Base-by-base conservation (phyloP, 2,329 filamentous ascomycete genomes). In the Hymenotorrendiella dingleyae region DNA sequence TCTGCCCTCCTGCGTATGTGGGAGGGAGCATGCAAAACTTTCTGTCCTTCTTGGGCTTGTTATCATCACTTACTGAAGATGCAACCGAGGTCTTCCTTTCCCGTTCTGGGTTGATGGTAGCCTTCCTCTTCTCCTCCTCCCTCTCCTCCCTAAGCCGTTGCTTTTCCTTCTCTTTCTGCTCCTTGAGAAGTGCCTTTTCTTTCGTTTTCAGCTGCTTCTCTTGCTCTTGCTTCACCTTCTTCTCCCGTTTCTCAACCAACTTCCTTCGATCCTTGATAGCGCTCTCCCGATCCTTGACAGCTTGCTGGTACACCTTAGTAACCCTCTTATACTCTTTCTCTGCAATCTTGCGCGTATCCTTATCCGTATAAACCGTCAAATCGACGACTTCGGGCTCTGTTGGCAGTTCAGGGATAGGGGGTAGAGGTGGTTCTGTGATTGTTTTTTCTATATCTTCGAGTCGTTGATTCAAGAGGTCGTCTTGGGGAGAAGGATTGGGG, bases 11-110 rank as follows among this genome's bases (percentile, higher is more conserved):
- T n/a, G n/a, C 61, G 33, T 62, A 66, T 43, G 69, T 70, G 16
- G 69, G 64, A 0, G 84, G 87, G 3, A 91, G 65, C 54, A 81
- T 79, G 65, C 88, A 93, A 62, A 96, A 95, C 57, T 86, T 91
- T 52, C 65, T 68, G 23, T 60, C 56, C 36, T 56, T 55, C 43
- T 56, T 62, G 47, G 42, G 56, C 56, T 57, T 64, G 8, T 50
- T 36, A 22, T 50, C 45, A 22, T 50, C 45, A 20, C 51, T 43
- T 2, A 29, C 35, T 6, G 48, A 45, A 16, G 48, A 40, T n/a
- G 52, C 28, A 7, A 41, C 30, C 4, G 45, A 50, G n/a, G 29
- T 37, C 22, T 49, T 43, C 24, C 47, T 48, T 14, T 49, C 42
- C n/a, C 44, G 38, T 22, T 40, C 37, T 9, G 46, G 43, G 47